Evolutionary conservation across 2,329 filamentous ascomycete genomes (phyloP).

Genomic region (Calonectria hawksworthii): DNA sequence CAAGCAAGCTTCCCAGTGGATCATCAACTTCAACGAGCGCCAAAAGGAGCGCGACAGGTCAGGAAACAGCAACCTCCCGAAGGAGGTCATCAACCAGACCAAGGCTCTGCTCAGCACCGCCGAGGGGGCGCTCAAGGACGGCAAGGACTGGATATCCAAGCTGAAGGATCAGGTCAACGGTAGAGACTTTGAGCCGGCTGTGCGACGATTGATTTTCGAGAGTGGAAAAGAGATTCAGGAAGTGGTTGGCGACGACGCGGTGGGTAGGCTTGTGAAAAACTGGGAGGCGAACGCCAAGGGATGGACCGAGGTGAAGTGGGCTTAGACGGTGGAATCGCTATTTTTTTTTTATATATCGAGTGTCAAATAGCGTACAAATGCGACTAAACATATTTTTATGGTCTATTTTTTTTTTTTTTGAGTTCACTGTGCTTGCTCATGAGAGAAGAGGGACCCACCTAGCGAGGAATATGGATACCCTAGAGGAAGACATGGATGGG

Average conservation of each 20-base stretch:
- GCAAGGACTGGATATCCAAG: slow-evolving; percentile 46
- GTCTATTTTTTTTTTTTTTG: too few species aligned
- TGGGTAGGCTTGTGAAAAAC: slow-evolving; percentile 49
- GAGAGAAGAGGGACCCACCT: too few species aligned
- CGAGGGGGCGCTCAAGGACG: slow-evolving; percentile 50
- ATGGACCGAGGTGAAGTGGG: slow-evolving; percentile 53
- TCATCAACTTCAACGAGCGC: slow-evolving; percentile 53
- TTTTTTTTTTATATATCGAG: not conserved
- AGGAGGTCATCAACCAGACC: slow-evolving; percentile 52
- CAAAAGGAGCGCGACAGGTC: slow-evolving; percentile 57
- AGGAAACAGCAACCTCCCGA: slow-evolving; percentile 54
- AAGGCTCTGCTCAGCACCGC: slow-evolving; percentile 52
- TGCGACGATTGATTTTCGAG: slow-evolving; percentile 49
- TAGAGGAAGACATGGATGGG: not conserved
- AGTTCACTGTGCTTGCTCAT: too few species aligned
- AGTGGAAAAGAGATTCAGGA: slow-evolving; percentile 37
- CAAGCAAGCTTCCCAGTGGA: slow-evolving; percentile 50
- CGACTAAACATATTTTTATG: not conserved
- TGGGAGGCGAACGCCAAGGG: slow-evolving; percentile 52
- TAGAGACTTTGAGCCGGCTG: slow-evolving; percentile 43
- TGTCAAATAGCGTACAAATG: not conserved
- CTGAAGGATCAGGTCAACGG: slow-evolving; percentile 48
- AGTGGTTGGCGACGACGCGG: slow-evolving; percentile 43
- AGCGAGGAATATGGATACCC: not conserved
- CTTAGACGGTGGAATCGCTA: slow-evolving; percentile 30